These are phyloP conservation scores for Dentipellis fragilis DNA, from an alignment of 768 basidiomycete genomes.

Conservation along the genomic window DNA sequence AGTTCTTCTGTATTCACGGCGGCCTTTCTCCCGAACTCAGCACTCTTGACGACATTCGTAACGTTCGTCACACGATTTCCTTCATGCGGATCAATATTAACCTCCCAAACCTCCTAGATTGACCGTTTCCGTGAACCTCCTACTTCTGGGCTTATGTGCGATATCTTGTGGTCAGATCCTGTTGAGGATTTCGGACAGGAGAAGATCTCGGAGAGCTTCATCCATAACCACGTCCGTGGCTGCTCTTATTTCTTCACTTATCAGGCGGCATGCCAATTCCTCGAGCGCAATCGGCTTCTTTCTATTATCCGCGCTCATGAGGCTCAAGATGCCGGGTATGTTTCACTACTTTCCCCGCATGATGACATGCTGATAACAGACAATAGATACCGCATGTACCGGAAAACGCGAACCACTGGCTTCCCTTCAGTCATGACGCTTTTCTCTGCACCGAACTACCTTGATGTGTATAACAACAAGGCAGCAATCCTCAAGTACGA, in stretches of 20 bases:
- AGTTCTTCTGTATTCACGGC: slow-evolving; percentile 97
- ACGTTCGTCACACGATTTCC: slow-evolving; percentile 35
- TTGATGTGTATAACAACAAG: slow-evolving; percentile 99
- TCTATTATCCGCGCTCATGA: slow-evolving; percentile 98
- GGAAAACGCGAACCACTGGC: slow-evolving; percentile 95
- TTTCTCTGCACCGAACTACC: slow-evolving; percentile 96
- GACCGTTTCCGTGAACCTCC: slow-evolving; percentile 99
- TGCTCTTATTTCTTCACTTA: slow-evolving; percentile 97
- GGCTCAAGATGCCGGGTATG: slow-evolving; percentile 95
- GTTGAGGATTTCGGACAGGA: slow-evolving; percentile 96
- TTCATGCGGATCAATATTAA: background rate
- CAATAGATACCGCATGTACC: slow-evolving; percentile 90
- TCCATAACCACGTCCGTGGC: slow-evolving; percentile 95
- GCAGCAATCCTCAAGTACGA: slow-evolving; percentile 98
- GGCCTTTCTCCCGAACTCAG: slow-evolving; percentile 92
- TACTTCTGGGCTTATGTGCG: slow-evolving; percentile 95
- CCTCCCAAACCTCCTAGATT: slow-evolving; percentile 39
- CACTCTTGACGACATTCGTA: slow-evolving; percentile 89
- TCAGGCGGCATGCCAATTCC: slow-evolving; percentile 92
- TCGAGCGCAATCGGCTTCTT: slow-evolving; percentile 92
- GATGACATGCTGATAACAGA: background rate
- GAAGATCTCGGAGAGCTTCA: slow-evolving; percentile 80
- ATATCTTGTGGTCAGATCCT: slow-evolving; percentile 97
- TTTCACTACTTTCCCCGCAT: slow-evolving; percentile 1
- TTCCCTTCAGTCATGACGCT: slow-evolving; percentile 99